phyloP scores from a whole-genome alignment of 2,329 filamentous ascomycete genomes.

The Akanthomyces lecanii region DNA sequence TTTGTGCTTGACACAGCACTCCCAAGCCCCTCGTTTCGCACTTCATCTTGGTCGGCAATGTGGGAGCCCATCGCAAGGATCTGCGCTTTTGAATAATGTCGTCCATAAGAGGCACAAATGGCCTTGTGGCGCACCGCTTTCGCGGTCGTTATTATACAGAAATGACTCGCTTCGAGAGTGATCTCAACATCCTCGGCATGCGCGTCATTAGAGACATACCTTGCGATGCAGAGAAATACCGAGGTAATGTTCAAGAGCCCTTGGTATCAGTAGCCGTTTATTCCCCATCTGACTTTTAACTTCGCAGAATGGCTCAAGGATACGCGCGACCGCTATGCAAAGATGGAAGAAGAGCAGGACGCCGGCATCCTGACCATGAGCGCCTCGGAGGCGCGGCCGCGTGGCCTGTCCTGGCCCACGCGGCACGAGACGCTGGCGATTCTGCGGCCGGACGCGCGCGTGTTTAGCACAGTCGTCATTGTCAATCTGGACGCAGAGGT shows the following conservation, averaged over 20 bases:
- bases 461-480: background rate
- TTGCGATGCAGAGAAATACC: background rate
- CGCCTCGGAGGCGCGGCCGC: background rate
- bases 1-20: too few species aligned
- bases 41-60: too few species aligned
- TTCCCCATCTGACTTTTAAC: background rate
- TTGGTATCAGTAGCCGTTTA: background rate
- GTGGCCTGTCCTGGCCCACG: background rate
- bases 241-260: background rate
- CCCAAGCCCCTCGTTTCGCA: too few species aligned
- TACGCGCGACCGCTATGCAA: background rate
- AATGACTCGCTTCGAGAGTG: background rate
- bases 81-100: background rate
- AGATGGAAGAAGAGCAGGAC: background rate
- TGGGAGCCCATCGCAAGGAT: too few species aligned
- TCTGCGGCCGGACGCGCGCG: background rate
- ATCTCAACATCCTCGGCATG: background rate
- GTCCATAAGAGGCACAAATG: background rate
- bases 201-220: background rate
- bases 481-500: background rate
- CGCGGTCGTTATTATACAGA: background rate
- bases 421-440: background rate
- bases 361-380: background rate
- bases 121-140: background rate
- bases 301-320: background rate